A percentile compares a stretch with the other conserved stretches of the same genome.
Conservation (phyloP, 129 eudicot species). For the Erigeron canadensis region DNA sequence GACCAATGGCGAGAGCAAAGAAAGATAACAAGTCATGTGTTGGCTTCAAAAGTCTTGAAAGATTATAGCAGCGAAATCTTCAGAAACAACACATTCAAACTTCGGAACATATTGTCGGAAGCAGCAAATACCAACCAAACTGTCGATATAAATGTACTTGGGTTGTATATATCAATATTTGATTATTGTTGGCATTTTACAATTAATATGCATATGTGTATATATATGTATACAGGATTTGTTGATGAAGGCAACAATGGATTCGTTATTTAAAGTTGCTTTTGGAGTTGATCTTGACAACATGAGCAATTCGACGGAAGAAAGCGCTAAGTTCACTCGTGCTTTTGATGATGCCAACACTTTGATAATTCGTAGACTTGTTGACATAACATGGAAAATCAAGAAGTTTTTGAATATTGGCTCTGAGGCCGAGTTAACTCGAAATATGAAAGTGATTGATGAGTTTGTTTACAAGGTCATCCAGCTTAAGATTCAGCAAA, state of each 20-base stretch:
- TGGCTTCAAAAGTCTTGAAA: slow-evolving; percentile 62
- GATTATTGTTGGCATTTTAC: slow-evolving; percentile 7
- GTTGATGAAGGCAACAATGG: slow-evolving; percentile 71
- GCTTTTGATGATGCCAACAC: slow-evolving; percentile 75
- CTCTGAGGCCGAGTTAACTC: slow-evolving; percentile 55
- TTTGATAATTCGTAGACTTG: slow-evolving; percentile 42
- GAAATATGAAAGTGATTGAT: slow-evolving; percentile 47
- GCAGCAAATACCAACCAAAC: slow-evolving; percentile 41
- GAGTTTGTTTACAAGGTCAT: slow-evolving; percentile 69
- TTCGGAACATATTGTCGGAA: slow-evolving; percentile 47
- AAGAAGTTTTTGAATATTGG: slow-evolving; percentile 57
- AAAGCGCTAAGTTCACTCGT: slow-evolving; percentile 51
- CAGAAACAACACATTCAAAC: slow-evolving; percentile 55
- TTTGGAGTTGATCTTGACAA: slow-evolving; percentile 65
- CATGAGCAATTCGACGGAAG: slow-evolving; percentile 73
- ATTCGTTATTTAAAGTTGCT: slow-evolving; percentile 73
- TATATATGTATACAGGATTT: slow-evolving; percentile 43
- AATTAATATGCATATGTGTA: too few relatives aligned
- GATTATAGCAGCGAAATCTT: slow-evolving; percentile 60
- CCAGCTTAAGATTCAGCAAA: slow-evolving; percentile 38
- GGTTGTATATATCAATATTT: neutral
- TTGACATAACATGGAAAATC: slow-evolving; percentile 58
- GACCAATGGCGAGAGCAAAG: slow-evolving; percentile 75
- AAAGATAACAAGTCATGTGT: slow-evolving; percentile 63
- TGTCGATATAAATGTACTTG: slow-evolving; percentile 53